These are phyloP conservation scores for Thalassiosira delicatula DNA, from an alignment of 352 stramenopile genomes.

Conservation along the genomic window DNA sequence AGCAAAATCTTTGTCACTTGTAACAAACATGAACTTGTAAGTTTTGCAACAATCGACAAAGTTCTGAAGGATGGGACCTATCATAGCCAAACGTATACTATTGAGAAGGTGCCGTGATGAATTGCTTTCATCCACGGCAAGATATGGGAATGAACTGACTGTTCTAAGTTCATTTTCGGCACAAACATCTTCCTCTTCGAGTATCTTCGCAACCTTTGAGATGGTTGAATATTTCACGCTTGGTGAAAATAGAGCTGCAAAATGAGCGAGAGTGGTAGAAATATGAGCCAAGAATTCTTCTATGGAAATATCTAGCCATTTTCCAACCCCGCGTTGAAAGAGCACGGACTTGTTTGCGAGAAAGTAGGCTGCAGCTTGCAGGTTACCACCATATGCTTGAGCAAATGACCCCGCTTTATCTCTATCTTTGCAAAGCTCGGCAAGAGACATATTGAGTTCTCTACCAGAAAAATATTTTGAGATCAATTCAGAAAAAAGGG, in stretches of 20 bases:
- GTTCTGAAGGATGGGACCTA: constrained; percentile 36
- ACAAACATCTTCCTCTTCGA: constrained; percentile 14
- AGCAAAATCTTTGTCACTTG: constrained; percentile 30
- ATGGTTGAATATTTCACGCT: constrained; percentile 34
- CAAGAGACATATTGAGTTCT: constrained; percentile 20
- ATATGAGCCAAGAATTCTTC: constrained; percentile 39
- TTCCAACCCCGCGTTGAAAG: constrained; percentile 38
- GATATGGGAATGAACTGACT: constrained; percentile 16
- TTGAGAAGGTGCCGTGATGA: not conserved
- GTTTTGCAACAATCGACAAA: constrained; percentile 45
- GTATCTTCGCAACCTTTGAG: constrained; percentile 17
- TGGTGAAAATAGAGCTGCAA: constrained; percentile 39
- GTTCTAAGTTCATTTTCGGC: constrained; percentile 27
- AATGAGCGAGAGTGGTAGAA: constrained; percentile 14
- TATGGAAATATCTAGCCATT: constrained; percentile 19
- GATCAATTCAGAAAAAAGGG: constrained; percentile 17
- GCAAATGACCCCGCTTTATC: constrained; percentile 8
- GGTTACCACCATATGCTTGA: constrained; percentile 6
- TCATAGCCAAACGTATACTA: constrained; percentile 25
- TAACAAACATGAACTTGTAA: constrained; percentile 46
- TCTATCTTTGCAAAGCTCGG: constrained; percentile 7
- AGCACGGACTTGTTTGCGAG: constrained; percentile 36
- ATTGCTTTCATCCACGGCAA: not conserved
- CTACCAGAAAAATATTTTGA: constrained; percentile 32
- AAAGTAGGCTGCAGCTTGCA: constrained; percentile 47